These are phyloP conservation scores for Moniliella sp. DNA, from an alignment of 1,284 basidiomycete species.

Conservation along the genomic window DNA sequence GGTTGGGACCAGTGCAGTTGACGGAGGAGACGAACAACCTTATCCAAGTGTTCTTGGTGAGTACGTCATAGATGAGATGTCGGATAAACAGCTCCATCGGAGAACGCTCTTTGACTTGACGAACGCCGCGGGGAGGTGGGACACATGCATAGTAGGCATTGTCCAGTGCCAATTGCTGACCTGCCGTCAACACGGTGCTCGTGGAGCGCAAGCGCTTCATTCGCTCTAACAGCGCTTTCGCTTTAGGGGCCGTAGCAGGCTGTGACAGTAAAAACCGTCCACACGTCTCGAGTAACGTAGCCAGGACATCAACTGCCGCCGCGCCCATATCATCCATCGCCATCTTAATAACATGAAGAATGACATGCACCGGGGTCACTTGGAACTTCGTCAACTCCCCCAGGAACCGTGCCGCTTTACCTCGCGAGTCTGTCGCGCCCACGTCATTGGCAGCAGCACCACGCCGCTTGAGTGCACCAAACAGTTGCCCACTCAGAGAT, in stretches of 20 bases:
- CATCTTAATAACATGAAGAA: constrained; percentile 86
- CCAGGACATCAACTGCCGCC: constrained; percentile 77
- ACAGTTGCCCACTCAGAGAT: constrained; percentile 84
- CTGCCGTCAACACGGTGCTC: constrained; percentile 73
- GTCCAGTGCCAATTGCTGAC: constrained; percentile 69
- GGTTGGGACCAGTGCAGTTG: constrained; percentile 85
- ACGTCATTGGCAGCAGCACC: constrained; percentile 68
- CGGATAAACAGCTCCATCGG: constrained; percentile 78
- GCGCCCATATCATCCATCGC: constrained; percentile 84
- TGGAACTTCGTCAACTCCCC: constrained; percentile 84
- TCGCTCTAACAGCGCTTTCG: constrained; percentile 51
- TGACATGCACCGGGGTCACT: constrained; percentile 73
- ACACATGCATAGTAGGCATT: constrained; percentile 99
- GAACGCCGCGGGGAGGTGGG: constrained; percentile 72
- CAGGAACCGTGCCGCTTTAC: constrained; percentile 75
- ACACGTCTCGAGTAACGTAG: constrained; percentile 74
- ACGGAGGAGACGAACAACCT: constrained; percentile 68
- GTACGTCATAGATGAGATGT: constrained; percentile 71
- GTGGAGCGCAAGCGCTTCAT: constrained; percentile 80
- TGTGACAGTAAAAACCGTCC: constrained; percentile 72
- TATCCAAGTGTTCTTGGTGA: constrained; percentile 74
- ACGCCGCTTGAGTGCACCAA: constrained; percentile 82
- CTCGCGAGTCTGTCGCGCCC: no score
- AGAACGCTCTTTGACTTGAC: constrained; percentile 61
- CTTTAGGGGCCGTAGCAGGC: constrained; percentile 65